Percentiles rank a stretch among this genome's conserved stretches.
Evolutionary conservation across 176 grass and related monocot genomes (phyloP).

Genomic region (Bromus sterilis): DNA sequence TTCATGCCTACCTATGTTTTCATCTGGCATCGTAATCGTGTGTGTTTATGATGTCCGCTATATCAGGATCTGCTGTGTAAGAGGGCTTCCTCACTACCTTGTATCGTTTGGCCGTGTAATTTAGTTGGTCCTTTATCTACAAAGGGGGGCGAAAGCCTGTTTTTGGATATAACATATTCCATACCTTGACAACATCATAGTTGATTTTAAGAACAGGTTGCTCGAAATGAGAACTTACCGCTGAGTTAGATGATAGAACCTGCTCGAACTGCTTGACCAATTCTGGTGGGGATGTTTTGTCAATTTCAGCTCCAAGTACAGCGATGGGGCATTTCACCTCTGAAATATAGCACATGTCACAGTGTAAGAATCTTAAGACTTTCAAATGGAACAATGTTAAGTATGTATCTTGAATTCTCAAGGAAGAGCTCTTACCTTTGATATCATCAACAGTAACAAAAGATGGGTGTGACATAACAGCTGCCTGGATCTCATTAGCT

Average conservation of each 20-base stretch:
- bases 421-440: constrained; percentile 33
- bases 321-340: constrained; percentile 60
- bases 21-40: too few relatives aligned
- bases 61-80: too few relatives aligned
- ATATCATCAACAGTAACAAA: constrained; percentile 60
- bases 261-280: constrained; percentile 63
- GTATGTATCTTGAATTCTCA: background rate
- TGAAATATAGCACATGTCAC: constrained; percentile 3
- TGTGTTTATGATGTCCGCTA: too few relatives aligned
- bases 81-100: too few relatives aligned
- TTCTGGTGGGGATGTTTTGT: constrained; percentile 50
- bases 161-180: background rate
- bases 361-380: background rate
- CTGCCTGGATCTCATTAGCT: constrained; percentile 56
- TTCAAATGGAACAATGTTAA: background rate
- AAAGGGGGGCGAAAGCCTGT: too few relatives aligned
- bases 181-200: background rate
- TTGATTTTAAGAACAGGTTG: background rate
- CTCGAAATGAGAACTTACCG: constrained; percentile 29
- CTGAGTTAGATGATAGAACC: constrained; percentile 37
- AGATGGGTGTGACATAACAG: constrained; percentile 63
- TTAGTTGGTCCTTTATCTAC: too few relatives aligned
- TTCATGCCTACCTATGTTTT: too few relatives aligned
- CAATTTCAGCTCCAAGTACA: constrained; percentile 68
- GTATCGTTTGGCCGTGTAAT: too few relatives aligned